Percentiles rank a stretch among this genome's conserved stretches.
phyloP scores from a whole-genome alignment of 768 basidiomycete species.

The Mycena capillaripes region DNA sequence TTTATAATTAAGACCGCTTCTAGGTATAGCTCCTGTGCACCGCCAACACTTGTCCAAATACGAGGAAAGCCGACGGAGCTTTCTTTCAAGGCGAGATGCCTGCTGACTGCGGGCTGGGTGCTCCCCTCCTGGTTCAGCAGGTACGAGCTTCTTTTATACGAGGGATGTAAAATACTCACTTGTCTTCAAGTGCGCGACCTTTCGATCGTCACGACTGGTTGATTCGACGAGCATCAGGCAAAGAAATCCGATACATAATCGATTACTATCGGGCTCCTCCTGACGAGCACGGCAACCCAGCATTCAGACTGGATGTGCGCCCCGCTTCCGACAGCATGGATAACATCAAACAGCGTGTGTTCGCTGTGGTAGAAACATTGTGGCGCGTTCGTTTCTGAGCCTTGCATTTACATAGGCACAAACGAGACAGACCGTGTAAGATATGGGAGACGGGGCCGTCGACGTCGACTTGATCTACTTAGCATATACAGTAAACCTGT shows the following conservation, averaged over 20 bases:
- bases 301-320: constrained; percentile 95
- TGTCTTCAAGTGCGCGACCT: too few relatives aligned
- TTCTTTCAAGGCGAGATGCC: constrained; percentile 93
- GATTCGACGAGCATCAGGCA: constrained; percentile 84
- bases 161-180: too few relatives aligned
- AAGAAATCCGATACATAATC: constrained; percentile 95
- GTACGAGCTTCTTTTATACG: too few relatives aligned
- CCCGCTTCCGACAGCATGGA: constrained; percentile 91
- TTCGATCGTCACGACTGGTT: constrained; percentile 99
- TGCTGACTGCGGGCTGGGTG: constrained; percentile 89
- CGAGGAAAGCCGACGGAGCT: constrained; percentile 92
- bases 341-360: constrained; percentile 81
- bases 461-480: too few relatives aligned
- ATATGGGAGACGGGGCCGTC: too few relatives aligned
- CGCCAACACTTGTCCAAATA: constrained; percentile 86
- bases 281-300: constrained; percentile 91
- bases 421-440: too few relatives aligned
- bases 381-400: too few relatives aligned
- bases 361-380: constrained; percentile 75
- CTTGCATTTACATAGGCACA: too few relatives aligned
- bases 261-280: constrained; percentile 98
- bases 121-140: constrained; percentile 93
- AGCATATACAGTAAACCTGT: too few relatives aligned
- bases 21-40: too few relatives aligned
- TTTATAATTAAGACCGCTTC: too few relatives aligned